Conservation (phyloP, 768 basidiomycete genomes). For the Artomyces pyxidatus region DNA sequence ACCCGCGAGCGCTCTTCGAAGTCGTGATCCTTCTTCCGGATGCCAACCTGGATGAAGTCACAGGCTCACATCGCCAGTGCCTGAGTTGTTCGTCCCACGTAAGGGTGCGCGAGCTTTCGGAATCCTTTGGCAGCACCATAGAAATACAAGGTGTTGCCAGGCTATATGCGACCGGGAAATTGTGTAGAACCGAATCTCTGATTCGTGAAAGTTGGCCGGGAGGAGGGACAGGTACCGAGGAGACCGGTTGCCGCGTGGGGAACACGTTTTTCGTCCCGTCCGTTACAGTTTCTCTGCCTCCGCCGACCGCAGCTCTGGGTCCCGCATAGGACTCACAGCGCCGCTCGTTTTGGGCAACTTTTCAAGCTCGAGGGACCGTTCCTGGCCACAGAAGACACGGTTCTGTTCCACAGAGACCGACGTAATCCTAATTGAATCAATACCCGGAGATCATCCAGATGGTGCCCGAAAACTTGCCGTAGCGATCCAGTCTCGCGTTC, state of each 20-base stretch:
- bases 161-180: too few species aligned
- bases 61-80: too few species aligned
- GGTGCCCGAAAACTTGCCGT: conserved; percentile 2
- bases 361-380: not conserved
- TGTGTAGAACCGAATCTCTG: too few species aligned
- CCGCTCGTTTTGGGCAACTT: not conserved
- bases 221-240: not conserved
- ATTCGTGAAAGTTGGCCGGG: too few species aligned
- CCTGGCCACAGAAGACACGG: not conserved
- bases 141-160: too few species aligned
- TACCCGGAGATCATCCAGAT: conserved; percentile 2
- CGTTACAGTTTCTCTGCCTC: not conserved
- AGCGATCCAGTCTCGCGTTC: not conserved
- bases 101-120: too few species aligned
- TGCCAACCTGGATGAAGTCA: too few species aligned
- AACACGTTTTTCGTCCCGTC: not conserved
- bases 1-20: too few species aligned
- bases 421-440: not conserved
- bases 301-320: not conserved
- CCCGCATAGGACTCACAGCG: not conserved
- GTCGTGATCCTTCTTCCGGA: too few species aligned
- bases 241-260: not conserved
- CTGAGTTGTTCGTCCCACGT: too few species aligned
- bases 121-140: too few species aligned
- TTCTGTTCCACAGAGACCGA: not conserved